phyloP scores from a whole-genome alignment of 1,139 yeast genomes.

The Candida labiduridarum region DNA sequence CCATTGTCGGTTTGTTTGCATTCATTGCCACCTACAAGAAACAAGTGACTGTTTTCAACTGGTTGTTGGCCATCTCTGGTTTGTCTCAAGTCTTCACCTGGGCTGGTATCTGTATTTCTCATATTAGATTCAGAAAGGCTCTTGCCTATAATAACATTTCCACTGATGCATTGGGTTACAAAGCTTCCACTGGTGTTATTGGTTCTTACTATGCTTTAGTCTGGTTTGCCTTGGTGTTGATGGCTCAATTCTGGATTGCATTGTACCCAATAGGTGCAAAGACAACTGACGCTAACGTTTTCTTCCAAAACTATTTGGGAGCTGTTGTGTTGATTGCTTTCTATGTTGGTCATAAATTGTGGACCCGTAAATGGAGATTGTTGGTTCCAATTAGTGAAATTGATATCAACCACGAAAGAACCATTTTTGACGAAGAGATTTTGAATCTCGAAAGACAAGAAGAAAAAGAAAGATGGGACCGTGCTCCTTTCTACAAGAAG shows the following conservation, averaged over 20 bases:
- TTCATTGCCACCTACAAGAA: constrained; percentile 43
- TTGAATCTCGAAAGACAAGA: constrained; percentile 40
- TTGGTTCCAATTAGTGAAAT: constrained; percentile 35
- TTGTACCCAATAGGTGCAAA: constrained; percentile 38
- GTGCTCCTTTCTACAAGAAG: constrained; percentile 29
- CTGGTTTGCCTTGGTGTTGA: constrained; percentile 37
- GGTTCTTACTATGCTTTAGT: constrained; percentile 42
- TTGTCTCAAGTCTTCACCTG: constrained; percentile 46
- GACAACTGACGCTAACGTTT: constrained; percentile 31
- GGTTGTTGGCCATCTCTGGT: constrained; percentile 49
- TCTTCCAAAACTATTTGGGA: constrained; percentile 42
- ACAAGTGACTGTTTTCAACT: constrained; percentile 45
- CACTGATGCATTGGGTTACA: constrained; percentile 39
- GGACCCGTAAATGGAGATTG: constrained; percentile 34
- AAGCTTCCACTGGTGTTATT: constrained; percentile 41
- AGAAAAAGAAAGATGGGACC: constrained; percentile 28
- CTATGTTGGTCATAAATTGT: constrained; percentile 39
- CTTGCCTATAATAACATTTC: constrained; percentile 39
- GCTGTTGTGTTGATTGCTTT: constrained; percentile 36
- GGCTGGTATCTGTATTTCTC: constrained; percentile 45
- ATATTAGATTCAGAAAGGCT: constrained; percentile 45
- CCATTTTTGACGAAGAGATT: constrained; percentile 41
- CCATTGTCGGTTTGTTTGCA: constrained; percentile 33
- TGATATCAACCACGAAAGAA: constrained; percentile 36
- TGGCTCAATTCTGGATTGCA: constrained; percentile 48